Evolutionary conservation across 345 rosid species (phyloP), one percentile per base, ranked within the genome.

Genomic region (Cochlearia excelsa): DNA sequence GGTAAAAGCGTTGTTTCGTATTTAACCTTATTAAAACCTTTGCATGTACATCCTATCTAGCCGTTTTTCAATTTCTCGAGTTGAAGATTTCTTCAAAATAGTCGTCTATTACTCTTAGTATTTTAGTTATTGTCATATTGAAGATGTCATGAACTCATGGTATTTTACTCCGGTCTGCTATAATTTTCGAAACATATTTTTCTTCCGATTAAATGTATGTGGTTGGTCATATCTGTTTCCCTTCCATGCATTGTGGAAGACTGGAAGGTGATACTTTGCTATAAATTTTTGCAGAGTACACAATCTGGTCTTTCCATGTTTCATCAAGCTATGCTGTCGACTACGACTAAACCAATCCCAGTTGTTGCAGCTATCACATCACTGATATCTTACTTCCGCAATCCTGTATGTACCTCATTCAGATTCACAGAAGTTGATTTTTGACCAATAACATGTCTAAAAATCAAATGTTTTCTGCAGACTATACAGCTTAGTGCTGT

Each of bases 301-400:
- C 64, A 78, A 28, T 69, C 81, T 42, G 75, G 74, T 72, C 74
- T 83, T 68, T 66, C 89, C 4, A 46, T 83, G 65, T 82, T 84
- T 75, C 86, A 83, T 74, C 97, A 83, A 73, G 86, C 86, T 38
- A 61, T 87, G 75, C 77, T 88, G 69, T 92, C 95, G 68, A 72
- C 86, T 54, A 76, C 84, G 54, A 72, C 80, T 31, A 85, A 86
- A 76, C 85, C 84, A 48, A 65, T 81, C 73, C 79, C 97, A 66
- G 86, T 87, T 71, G 81, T 78, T 75, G 77, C 86, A 23, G 91
- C 95, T 64, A 73, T 75, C 69, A 61, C 83, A 48, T 93, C 99
- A 49, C 77, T 93, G 84, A 75, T 81, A 57, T 89, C 97, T 51
- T 87, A 75, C 71, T 74, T 69, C 59, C 80, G 65, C 42, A 73